These are phyloP conservation scores for Septoria linicola DNA, from an alignment of 2,329 filamentous ascomycete species.

Conservation along the genomic window DNA sequence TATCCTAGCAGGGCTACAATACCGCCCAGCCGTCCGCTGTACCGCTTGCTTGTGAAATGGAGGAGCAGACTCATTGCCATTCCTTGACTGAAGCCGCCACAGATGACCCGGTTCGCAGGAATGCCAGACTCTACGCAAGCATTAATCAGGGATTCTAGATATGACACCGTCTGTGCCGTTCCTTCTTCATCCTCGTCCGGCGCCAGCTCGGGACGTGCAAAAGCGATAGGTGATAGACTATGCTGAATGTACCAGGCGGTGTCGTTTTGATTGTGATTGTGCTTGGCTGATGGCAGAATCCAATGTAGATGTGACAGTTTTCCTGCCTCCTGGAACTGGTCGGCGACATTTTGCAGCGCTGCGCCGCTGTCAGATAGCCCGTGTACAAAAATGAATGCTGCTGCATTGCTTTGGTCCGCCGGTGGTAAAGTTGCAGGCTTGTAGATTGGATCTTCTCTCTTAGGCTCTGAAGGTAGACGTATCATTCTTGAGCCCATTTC, in stretches of 20 bases:
- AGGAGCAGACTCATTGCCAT: slow-evolving; percentile 48
- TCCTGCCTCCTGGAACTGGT: slow-evolving; percentile 47
- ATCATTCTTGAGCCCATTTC: too few relatives aligned
- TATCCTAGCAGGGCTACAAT: slow-evolving; percentile 47
- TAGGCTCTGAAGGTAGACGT: too few relatives aligned
- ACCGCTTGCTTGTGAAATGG: slow-evolving; percentile 42
- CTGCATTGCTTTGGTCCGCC: slow-evolving; percentile 28
- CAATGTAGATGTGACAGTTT: slow-evolving; percentile 50
- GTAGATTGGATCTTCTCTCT: slow-evolving; percentile 32
- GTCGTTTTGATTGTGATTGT: slow-evolving; percentile 45
- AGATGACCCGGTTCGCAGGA: slow-evolving; percentile 44
- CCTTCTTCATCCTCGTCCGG: slow-evolving; percentile 50
- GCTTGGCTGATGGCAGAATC: slow-evolving; percentile 50
- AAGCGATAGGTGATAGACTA: slow-evolving; percentile 38
- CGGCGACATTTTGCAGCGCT: slow-evolving; percentile 44
- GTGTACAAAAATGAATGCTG: slow-evolving; percentile 42
- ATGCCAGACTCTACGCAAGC: slow-evolving; percentile 44
- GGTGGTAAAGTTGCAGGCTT: slow-evolving; percentile 36
- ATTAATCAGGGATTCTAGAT: slow-evolving; percentile 46
- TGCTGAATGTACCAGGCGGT: slow-evolving; percentile 49
- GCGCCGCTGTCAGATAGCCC: slow-evolving; percentile 48
- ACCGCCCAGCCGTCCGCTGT: slow-evolving; percentile 42
- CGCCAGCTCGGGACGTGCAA: slow-evolving; percentile 44
- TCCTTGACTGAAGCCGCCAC: slow-evolving; percentile 52
- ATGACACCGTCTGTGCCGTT: slow-evolving; percentile 42